Percentiles rank a stretch among this genome's conserved stretches.
phyloP scores from a whole-genome alignment of 345 rosid genomes.

The Ceriops decandra region DNA sequence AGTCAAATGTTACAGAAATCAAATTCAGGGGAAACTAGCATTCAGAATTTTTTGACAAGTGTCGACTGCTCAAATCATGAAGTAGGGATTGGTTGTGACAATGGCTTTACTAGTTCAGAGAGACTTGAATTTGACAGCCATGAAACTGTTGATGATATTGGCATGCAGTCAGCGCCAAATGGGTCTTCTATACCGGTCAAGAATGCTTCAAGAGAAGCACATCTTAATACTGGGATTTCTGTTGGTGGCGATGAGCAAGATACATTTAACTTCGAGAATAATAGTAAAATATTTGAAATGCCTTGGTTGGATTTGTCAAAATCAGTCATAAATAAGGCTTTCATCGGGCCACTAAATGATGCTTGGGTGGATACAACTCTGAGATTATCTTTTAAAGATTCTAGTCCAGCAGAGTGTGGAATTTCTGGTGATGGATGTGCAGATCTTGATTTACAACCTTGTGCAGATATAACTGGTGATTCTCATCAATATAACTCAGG shows the following conservation, averaged over 20 bases:
- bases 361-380: constrained; percentile 34
- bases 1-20: constrained; percentile 6
- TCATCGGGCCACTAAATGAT: constrained; percentile 31
- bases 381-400: constrained; percentile 34
- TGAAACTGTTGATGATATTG: constrained; percentile 18
- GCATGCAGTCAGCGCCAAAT: constrained; percentile 26
- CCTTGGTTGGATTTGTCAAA: constrained; percentile 35
- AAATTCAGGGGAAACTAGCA: constrained; percentile 19
- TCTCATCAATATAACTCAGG: constrained; percentile 22
- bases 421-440: constrained; percentile 11
- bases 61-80: constrained; percentile 16
- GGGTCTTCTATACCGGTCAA: constrained; percentile 22
- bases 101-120: constrained; percentile 12
- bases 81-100: constrained; percentile 14
- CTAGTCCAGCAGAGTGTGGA: constrained; percentile 25
- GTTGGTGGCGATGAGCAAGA: constrained; percentile 24
- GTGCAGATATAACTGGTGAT: constrained; percentile 17
- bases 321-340: constrained; percentile 23
- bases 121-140: constrained; percentile 10
- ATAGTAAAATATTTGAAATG: constrained; percentile 13
- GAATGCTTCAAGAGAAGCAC: constrained; percentile 25
- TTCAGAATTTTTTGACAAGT: constrained; percentile 7
- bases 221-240: constrained; percentile 16
- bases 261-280: constrained; percentile 18
- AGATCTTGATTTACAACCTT: constrained; percentile 22